Percentiles rank a stretch among this genome's conserved stretches.
phyloP scores from a whole-genome alignment of 768 basidiomycete genomes.

The Mycena polygramma region DNA sequence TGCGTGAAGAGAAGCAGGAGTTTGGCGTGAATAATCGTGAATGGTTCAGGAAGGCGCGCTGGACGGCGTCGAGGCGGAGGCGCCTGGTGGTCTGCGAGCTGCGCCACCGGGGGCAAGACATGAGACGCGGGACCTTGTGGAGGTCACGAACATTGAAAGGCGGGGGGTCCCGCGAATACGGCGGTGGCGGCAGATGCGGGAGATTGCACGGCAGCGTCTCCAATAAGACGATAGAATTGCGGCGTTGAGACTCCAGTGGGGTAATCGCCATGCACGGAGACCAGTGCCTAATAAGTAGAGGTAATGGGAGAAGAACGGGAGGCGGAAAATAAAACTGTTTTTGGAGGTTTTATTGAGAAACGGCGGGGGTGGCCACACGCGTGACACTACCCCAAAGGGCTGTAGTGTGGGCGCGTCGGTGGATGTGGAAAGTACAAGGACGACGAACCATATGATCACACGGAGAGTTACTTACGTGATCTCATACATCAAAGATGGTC shows the following conservation, averaged over 20 bases:
- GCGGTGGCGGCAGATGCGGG: constrained; percentile 1
- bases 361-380: constrained; percentile 27
- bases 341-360: constrained; percentile 16
- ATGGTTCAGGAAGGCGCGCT: constrained; percentile 17
- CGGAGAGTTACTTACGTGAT: constrained; percentile 10
- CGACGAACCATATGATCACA: constrained; percentile 7
- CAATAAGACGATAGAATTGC: constrained; percentile 20
- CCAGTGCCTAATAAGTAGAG: neutral
- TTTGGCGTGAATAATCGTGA: constrained; percentile 5
- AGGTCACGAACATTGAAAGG: neutral
- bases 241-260: constrained; percentile 25
- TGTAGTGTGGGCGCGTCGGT: constrained; percentile 20
- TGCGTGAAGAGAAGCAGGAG: constrained; percentile 25
- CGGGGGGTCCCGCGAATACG: neutral
- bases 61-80: constrained; percentile 9
- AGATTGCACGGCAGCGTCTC: constrained; percentile 1
- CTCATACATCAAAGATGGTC: neutral
- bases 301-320: constrained; percentile 1
- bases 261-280: constrained; percentile 19
- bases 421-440: constrained; percentile 27
- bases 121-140: neutral
- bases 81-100: constrained; percentile 7
- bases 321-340: neutral
- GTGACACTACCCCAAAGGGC: constrained; percentile 22
- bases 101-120: neutral